Conservation (phyloP, 805 yeast genomes). For the Candida ovalis region DNA sequence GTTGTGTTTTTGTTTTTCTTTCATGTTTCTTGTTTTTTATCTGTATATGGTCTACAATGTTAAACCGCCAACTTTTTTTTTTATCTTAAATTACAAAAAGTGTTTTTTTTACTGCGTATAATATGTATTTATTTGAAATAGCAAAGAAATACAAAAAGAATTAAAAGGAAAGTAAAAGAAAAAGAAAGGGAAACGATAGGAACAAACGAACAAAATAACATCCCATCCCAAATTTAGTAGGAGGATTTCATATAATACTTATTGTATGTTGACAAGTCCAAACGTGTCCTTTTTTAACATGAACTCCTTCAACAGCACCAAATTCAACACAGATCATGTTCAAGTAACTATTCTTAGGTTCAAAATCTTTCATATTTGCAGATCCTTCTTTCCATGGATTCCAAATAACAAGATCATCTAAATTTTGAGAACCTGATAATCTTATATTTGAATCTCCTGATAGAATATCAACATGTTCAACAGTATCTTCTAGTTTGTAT, state of each 20-base stretch:
- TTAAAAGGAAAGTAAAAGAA: neutral
- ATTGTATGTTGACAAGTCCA: constrained; percentile 18
- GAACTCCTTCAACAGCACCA: constrained; percentile 15
- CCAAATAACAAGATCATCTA: constrained; percentile 19
- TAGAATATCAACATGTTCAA: constrained; percentile 11
- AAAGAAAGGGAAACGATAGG: neutral
- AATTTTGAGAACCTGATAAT: constrained; percentile 10
- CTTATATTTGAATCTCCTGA: constrained; percentile 15
- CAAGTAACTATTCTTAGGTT: constrained; percentile 15
- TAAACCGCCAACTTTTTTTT: too few relatives aligned
- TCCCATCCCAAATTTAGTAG: neutral
- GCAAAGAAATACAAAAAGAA: neutral
- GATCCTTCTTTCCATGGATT: constrained; percentile 19
- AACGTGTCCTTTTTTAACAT: constrained; percentile 3
- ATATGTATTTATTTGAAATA: neutral
- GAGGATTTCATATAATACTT: neutral
- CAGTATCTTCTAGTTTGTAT: constrained; percentile 4
- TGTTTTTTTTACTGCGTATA: neutral
- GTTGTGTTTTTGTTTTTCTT: neutral
- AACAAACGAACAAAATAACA: neutral
- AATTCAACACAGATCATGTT: constrained; percentile 21
- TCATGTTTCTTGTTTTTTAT: neutral
- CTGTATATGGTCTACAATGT: neutral
- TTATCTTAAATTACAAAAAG: too few relatives aligned
- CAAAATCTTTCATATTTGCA: constrained; percentile 14